Evolutionary conservation across 75 land plant genomes (phyloP).

Genomic region (Isoetes taiwanensis): DNA sequence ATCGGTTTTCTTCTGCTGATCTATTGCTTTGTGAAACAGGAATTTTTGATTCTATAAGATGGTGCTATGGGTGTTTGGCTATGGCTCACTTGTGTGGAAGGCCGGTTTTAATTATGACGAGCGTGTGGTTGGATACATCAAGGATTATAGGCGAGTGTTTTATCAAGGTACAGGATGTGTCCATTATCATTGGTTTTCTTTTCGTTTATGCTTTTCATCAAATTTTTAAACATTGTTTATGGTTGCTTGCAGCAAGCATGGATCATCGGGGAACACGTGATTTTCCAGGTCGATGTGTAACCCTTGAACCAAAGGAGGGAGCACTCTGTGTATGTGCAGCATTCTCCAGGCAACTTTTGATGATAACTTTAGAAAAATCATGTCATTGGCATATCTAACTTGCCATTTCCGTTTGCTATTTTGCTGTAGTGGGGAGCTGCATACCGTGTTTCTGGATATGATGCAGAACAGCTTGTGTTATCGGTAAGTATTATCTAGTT

Average conservation of each 20-base stretch:
- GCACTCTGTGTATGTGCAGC: not conserved
- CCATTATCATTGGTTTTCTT: not conserved
- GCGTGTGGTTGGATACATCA: constrained; percentile 7
- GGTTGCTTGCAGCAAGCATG: not conserved
- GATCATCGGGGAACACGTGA: constrained; percentile 2
- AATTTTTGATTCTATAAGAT: no score
- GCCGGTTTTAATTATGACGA: constrained; percentile 6
- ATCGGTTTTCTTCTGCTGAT: no score
- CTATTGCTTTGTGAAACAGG: no score
- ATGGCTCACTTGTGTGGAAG: not conserved
- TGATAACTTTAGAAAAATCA: not conserved
- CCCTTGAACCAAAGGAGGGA: not conserved
- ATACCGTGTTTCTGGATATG: not conserved
- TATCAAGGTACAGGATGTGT: not conserved
- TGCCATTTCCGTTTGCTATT: not conserved
- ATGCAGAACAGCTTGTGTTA: constrained; percentile 1
- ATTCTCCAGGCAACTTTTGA: no score
- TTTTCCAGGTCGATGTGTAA: not conserved
- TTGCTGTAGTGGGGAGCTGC: constrained; percentile 3
- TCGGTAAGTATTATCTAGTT: no score
- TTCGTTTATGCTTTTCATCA: no score
- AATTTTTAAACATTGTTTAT: not conserved
- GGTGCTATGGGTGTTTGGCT: constrained; percentile 8
- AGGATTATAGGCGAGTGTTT: not conserved
- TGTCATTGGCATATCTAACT: no score